phyloP scores from a whole-genome alignment of 2,329 filamentous ascomycete genomes.

The Claviceps pusilla region DNA sequence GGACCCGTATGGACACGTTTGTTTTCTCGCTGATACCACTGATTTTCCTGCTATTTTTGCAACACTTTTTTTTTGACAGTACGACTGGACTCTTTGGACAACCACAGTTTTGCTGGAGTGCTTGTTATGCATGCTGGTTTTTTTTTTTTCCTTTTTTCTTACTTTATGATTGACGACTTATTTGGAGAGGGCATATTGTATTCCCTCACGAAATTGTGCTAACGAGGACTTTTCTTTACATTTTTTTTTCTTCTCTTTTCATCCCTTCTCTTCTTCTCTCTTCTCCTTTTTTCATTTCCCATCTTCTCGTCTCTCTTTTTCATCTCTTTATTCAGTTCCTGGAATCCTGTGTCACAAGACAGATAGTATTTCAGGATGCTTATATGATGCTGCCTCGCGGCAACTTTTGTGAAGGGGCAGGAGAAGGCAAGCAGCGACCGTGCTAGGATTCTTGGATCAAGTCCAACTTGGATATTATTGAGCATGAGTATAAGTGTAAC shows the following conservation, averaged over 20 bases:
- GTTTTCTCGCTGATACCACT: neutral
- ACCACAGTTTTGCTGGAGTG: neutral
- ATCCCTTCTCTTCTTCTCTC: neutral
- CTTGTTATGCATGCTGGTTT: neutral
- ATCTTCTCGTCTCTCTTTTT: neutral
- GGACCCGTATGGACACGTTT: neutral
- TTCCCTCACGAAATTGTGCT: neutral
- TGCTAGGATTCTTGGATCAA: slow-evolving; percentile 1
- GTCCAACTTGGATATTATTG: neutral
- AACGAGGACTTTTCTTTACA: no score
- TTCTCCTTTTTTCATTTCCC: neutral
- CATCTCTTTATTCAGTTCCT: neutral
- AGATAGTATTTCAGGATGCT: slow-evolving; percentile 2
- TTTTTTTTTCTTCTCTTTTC: neutral
- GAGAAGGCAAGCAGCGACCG: neutral
- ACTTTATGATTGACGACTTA: slow-evolving; percentile 8
- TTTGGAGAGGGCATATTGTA: neutral
- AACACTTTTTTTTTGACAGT: neutral
- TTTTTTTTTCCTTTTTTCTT: neutral
- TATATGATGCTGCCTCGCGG: slow-evolving; percentile 35
- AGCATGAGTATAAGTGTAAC: neutral
- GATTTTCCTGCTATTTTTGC: neutral
- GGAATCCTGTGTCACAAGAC: neutral
- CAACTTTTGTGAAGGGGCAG: slow-evolving; percentile 23
- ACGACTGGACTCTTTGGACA: neutral